Evolutionary conservation across 2,329 filamentous ascomycete species (phyloP), one percentile per base, ranked within the genome.

Genomic region (Westerdykella aurantiaca): DNA sequence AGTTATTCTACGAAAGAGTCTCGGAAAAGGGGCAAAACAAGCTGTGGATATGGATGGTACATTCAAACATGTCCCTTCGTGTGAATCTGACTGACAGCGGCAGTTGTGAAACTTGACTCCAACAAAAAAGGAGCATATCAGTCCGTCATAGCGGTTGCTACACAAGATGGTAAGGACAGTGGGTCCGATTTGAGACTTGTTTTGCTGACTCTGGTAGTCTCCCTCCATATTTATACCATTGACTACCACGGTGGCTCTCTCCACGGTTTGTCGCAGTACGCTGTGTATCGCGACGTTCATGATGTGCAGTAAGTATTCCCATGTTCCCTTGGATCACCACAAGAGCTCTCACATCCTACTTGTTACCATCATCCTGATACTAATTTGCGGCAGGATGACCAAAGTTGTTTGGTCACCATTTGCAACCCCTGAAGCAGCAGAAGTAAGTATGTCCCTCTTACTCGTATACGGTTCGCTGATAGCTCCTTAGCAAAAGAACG

Each of bases 81-180:
- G 25, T 3, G 25, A 29, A 12, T 12, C 4, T 35, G 13, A 18
- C 33, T 35, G 17, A 35, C n/a, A 16, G n/a, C 7, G 3, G 17
- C 33, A 35, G 33, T 91, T 39, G 81, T 81, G 47, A 80, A 83
- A 45, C 75, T 96, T 5, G 70, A 78, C 10, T 69, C 76, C 0
- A 72, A 77, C 14, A 69, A 76, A 1, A 71, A 80, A 41, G 79
- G 78, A 41, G 81, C 85, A 46, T 79, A 83, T 38, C 88, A 96
- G 67, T 85, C 88, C 51, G 79, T 85, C 38, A 76, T 95, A 52
- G 90, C 89, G 6, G 81, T 94, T 12, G 86, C 86, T 2, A 35
- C 33, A 5, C 33, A 35, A 16, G 33, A 35, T 14, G 33, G 33
- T 35, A 13, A 35, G 33, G 3, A 35, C 2, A 35, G 17, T 9